Conservation (phyloP, 2,329 filamentous ascomycete species). For the Fusarium pseudocircinatum region DNA sequence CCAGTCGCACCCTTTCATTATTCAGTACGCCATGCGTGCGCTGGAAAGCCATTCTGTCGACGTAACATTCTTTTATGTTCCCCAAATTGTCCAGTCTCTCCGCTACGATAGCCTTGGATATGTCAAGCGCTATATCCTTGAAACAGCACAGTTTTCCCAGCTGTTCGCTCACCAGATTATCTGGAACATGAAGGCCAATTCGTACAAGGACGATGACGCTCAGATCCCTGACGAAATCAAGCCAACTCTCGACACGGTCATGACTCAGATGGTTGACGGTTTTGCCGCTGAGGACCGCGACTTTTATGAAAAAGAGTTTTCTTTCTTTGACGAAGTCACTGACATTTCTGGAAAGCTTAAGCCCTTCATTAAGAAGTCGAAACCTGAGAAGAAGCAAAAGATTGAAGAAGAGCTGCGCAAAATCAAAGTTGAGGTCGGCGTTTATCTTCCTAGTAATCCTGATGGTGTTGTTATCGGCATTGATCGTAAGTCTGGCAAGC, state of each 20-base stretch:
- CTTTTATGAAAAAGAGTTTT: conserved; percentile 95
- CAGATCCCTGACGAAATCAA: conserved; percentile 91
- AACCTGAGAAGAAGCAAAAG: conserved; percentile 98
- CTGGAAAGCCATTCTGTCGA: conserved; percentile 96
- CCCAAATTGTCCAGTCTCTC: conserved; percentile 95
- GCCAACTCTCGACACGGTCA: conserved; percentile 90
- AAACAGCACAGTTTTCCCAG: conserved; percentile 98
- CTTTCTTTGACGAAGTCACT: conserved; percentile 98
- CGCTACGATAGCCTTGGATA: conserved; percentile 94
- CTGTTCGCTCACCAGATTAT: conserved; percentile 99
- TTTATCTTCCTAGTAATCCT: conserved; percentile 96
- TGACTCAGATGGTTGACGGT: conserved; percentile 81
- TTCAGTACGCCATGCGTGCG: conserved; percentile 97
- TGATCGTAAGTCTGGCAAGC: conserved; percentile 96
- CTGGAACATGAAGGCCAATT: conserved; percentile 99
- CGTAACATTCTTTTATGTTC: conserved; percentile 98
- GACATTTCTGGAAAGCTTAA: conserved; percentile 94
- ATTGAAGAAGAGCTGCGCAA: conserved; percentile 98
- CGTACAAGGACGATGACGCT: conserved; percentile 96
- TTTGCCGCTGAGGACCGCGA: conserved; percentile 81
- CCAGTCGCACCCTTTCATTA: conserved; percentile 88
- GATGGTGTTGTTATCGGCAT: conserved; percentile 98
- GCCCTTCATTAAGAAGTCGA: conserved; percentile 89
- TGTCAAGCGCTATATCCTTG: conserved; percentile 94
- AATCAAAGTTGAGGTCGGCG: conserved; percentile 95